Base-by-base conservation (phyloP, 371 early-diverging fungal genomes). In the Mucor plumbeus region DNA sequence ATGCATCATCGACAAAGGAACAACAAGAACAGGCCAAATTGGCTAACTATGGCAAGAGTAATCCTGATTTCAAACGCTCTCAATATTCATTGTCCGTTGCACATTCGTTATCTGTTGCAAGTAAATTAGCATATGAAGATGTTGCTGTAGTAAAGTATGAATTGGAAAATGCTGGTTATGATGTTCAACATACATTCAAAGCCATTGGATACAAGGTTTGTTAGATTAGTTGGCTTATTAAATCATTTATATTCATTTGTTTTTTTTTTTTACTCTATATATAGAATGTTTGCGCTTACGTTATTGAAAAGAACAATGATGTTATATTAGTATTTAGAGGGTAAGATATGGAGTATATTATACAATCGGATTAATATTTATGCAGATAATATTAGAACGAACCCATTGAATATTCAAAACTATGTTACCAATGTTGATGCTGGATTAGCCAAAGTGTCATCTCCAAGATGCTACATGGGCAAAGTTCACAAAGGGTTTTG, bases 341-440 rank as follows among this genome's bases (percentile, higher is more conserved):
- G 70, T 75, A 72, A 39, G 33, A 14, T 14, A 13, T 54, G n/a
- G 31, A 36, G 8, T 15, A 56, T 63, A 5, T 26, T 26, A 26
- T 26, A 26, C 26, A 26, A 26, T 26, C 3, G 26, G 26, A 26
- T 1, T 26, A 26, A 26, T 26, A 26, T 3, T 26, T 26, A 26
- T 26, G 26, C 26, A 26, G 26, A 26, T 26, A 26, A 26, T 8
- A 10, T 8, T 44, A 75, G 85, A n/a, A 86, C 87, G 8, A 85
- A 86, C 61, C 87, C 87, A n/a, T 67, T 86, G 35, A 86, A 86
- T 61, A 81, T 86, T 36, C 87, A 86, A 68, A 82, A 86, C 50
- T 85, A 80, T 61, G 79, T 85, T 40, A 86, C 87, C 13, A 85
- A 86, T 55, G 63, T 86, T 11, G 79, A 79, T 34, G 75, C 77